Evolutionary conservation across 139 green algal species (phyloP), one percentile per base, ranked within the genome.

Genomic region (Chlorella sorokiniana): DNA sequence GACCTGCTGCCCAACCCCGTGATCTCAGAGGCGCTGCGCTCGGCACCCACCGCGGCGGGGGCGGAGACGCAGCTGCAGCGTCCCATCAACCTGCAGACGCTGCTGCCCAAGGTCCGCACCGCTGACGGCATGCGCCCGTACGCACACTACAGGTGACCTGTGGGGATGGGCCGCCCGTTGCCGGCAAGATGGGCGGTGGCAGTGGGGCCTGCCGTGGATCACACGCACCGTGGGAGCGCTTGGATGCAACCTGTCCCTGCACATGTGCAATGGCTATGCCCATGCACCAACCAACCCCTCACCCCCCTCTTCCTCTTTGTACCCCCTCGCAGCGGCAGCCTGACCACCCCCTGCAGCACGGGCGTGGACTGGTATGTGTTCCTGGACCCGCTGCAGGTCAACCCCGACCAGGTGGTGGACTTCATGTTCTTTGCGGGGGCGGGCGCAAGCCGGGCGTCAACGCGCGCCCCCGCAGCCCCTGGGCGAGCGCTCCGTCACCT

Each of bases 271-370:
- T n/a, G n/a, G n/a, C n/a, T n/a, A n/a, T n/a, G n/a, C n/a, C n/a
- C n/a, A n/a, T 67, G 25, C 29, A 31, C 29, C 29, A 31, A 68
- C 25, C 61, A 68, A 9, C 33, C 35, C 69, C 42, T 8, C 44
- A n/a, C 69, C n/a, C 44, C 4, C 63, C 44, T 41, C 45, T 42
- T 7, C 71, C 71, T 48, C 7, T 20, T 33, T 7, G 0, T 25
- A 1, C 33, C 48, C 48, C 10, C 51, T 23, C 33, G 56, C 56
- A 70, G 74, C 18, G 94, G 94, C 48, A 95, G 90, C 14, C 87
- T 98, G 27, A 98, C 95, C 31, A 98, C 95, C 2, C 92, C 93
- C 1, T 98, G 78, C 78, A 83, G 78, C 48, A 69, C 45, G 33
- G 51, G 78, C 65, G 67, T 74, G 76, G 76, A 74, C 76, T 83